These are phyloP conservation scores for Diaporthe ampelina DNA, from an alignment of 2,329 filamentous ascomycete species.

Conservation along the genomic window DNA sequence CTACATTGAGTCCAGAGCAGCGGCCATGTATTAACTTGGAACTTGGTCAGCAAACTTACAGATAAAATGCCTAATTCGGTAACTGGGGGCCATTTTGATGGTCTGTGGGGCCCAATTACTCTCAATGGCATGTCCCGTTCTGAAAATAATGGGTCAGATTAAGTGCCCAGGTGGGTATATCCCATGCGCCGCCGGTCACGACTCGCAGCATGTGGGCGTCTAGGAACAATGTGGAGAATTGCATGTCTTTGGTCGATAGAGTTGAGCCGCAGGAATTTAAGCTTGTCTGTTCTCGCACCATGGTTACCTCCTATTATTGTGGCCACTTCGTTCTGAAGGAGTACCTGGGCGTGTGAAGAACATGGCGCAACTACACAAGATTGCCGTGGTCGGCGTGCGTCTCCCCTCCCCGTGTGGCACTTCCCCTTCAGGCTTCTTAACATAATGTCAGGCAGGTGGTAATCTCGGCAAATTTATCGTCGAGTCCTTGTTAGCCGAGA, in stretches of 20 bases:
- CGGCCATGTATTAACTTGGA: too few species aligned
- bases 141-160: background rate
- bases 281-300: background rate
- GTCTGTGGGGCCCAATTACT: too few species aligned
- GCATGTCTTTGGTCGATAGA: background rate
- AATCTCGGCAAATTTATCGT: constrained; percentile 51
- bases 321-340: background rate
- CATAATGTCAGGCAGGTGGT: constrained; percentile 48
- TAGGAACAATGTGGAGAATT: background rate
- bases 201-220: background rate
- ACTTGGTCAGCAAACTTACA: too few species aligned
- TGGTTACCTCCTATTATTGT: background rate
- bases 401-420: too few species aligned
- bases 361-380: background rate
- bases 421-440: background rate
- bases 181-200: background rate
- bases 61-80: too few species aligned
- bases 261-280: background rate
- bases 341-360: background rate
- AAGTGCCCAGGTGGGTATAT: background rate
- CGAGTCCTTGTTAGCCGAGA: constrained; percentile 47
- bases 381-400: constrained; percentile 6
- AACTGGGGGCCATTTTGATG: background rate
- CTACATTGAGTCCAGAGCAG: too few species aligned
- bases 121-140: background rate